phyloP scores from a whole-genome alignment of 2,329 filamentous ascomycete species.

The Penicillium sp. region DNA sequence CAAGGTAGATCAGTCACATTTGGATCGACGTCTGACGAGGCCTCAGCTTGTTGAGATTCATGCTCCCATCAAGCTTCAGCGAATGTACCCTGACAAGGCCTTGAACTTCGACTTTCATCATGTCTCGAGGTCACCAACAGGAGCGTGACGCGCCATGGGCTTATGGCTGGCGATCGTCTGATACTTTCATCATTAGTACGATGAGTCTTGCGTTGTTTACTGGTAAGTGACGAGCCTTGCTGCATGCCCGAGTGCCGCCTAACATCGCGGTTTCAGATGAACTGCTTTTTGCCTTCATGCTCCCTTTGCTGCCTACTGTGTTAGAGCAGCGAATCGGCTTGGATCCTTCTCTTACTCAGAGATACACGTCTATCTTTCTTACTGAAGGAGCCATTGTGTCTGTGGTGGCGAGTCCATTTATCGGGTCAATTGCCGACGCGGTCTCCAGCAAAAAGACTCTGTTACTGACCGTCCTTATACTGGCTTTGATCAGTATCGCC shows the following conservation, averaged over 20 bases:
- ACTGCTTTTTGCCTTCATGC: conserved; percentile 22
- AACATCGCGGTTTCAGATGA: conserved; percentile 11
- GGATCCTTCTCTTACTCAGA: conserved; percentile 11
- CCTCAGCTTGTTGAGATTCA: no score
- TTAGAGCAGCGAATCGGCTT: conserved; percentile 18
- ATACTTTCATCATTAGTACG: conserved; percentile 16
- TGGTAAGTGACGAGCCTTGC: conserved; percentile 3
- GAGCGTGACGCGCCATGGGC: conserved; percentile 1
- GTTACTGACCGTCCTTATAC: conserved; percentile 2
- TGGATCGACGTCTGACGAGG: no score
- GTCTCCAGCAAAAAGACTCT: conserved; percentile 13
- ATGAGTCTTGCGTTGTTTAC: conserved; percentile 21
- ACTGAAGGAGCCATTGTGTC: conserved; percentile 21
- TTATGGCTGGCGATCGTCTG: conserved; percentile 20
- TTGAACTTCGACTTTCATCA: not conserved
- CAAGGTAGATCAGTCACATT: no score
- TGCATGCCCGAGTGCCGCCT: not conserved
- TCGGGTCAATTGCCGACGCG: conserved; percentile 17
- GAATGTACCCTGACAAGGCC: not conserved
- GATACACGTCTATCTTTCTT: conserved; percentile 18
- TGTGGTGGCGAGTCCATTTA: conserved; percentile 17
- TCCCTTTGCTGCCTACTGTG: conserved; percentile 19
- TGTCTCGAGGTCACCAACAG: not conserved
- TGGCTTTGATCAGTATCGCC: conserved; percentile 10
- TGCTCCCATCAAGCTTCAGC: no score